These are phyloP conservation scores for Artemisia argyi DNA, from an alignment of 129 eudicot species.

Conservation along the genomic window DNA sequence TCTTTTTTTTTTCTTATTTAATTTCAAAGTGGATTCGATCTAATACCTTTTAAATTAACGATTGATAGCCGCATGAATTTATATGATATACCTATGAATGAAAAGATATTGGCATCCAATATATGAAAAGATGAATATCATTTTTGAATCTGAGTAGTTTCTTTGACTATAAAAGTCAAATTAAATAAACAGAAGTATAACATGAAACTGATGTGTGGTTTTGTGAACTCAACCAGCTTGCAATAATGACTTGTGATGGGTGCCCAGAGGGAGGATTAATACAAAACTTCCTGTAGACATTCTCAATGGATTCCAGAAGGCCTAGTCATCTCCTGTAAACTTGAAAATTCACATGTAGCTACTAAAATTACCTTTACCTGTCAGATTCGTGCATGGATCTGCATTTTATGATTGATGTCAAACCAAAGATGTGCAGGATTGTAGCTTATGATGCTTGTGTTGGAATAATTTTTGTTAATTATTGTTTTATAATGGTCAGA, in stretches of 20 bases:
- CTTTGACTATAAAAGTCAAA: conserved; percentile 12
- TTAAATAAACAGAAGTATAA: conserved; percentile 6
- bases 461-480: not conserved
- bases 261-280: conserved; percentile 30
- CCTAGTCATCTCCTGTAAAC: conserved; percentile 10
- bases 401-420: not conserved
- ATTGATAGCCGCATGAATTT: not conserved
- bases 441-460: not conserved
- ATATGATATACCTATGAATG: not conserved
- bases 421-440: conserved; percentile 9
- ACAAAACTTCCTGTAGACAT: conserved; percentile 18
- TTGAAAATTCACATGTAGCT: conserved; percentile 21
- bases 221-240: conserved; percentile 46
- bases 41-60: not conserved
- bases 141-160: not conserved
- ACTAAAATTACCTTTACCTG: not conserved
- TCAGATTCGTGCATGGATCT: not conserved
- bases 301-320: conserved; percentile 28
- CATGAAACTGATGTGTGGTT: conserved; percentile 33
- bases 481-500: not conserved
- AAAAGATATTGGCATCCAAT: not conserved
- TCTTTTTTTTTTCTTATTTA: not conserved
- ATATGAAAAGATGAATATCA: not conserved
- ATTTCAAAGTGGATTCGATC: not conserved
- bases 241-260: conserved; percentile 55